Percentiles rank a stretch among this genome's conserved stretches.
phyloP scores from a whole-genome alignment of 352 stramenopile genomes.

The Phytophthora pinifolia region DNA sequence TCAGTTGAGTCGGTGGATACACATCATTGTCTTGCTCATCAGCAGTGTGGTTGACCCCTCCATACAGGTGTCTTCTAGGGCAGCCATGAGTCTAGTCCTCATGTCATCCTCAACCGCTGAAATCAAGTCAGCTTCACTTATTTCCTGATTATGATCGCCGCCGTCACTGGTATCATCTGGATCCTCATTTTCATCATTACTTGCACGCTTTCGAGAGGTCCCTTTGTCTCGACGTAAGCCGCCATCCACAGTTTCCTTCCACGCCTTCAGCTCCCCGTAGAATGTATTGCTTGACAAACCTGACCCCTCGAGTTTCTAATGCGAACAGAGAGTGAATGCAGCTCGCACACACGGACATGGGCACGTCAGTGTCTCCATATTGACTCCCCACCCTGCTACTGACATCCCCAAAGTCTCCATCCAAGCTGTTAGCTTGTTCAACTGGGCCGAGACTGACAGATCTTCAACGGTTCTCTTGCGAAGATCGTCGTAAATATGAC shows the following conservation, averaged over 20 bases:
- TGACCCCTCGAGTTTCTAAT: too few relatives aligned
- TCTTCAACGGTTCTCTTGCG: too few relatives aligned
- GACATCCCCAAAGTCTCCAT: too few relatives aligned
- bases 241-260: constrained; percentile 8
- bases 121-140: background rate
- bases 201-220: background rate
- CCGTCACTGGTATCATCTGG: background rate
- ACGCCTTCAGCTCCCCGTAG: constrained; percentile 10
- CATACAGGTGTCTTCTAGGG: background rate
- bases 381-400: too few relatives aligned
- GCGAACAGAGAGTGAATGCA: too few relatives aligned
- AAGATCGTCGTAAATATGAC: too few relatives aligned
- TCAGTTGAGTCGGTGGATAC: background rate
- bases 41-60: background rate
- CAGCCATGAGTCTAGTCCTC: background rate
- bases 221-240: background rate
- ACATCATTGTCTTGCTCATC: background rate
- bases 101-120: background rate
- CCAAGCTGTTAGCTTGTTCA: too few relatives aligned
- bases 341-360: too few relatives aligned
- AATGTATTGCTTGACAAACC: too few relatives aligned
- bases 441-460: too few relatives aligned
- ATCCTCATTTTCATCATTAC: background rate
- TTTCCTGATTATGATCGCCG: too few relatives aligned
- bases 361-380: too few relatives aligned